Conservation (phyloP, 176 grass and related monocot species). For the Zea luxurians region DNA sequence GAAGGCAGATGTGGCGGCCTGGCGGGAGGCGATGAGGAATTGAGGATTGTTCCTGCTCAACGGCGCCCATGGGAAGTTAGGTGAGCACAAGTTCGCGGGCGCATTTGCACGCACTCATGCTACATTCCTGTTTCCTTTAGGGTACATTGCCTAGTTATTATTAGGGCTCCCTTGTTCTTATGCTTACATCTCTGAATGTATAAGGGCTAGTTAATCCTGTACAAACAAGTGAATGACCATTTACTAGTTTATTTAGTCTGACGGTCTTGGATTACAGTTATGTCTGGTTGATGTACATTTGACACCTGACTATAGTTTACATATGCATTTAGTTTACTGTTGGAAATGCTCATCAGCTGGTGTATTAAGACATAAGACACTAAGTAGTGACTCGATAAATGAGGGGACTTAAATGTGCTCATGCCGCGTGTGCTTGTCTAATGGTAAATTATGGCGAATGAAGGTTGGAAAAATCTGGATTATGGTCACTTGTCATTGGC, state of each 20-base stretch:
- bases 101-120: not conserved
- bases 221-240: not conserved
- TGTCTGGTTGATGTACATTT: not conserved
- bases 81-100: not conserved
- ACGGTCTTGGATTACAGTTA: not conserved
- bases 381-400: not conserved
- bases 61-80: not conserved
- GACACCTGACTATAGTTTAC: not conserved
- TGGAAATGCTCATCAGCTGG: not conserved
- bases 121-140: not conserved
- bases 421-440: not conserved
- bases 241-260: not conserved
- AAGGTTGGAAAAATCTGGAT: not conserved
- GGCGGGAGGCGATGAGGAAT: not conserved
- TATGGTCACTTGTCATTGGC: not conserved
- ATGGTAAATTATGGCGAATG: not conserved
- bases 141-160: not conserved
- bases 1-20: not conserved
- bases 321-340: not conserved
- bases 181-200: not conserved
- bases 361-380: too few relatives aligned
- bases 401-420: not conserved
- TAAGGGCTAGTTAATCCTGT: not conserved
- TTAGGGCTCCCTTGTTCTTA: too few relatives aligned
- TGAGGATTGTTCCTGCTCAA: not conserved